Conservation (phyloP, 2,329 filamentous ascomycete species). For the Ilyonectria sp. region DNA sequence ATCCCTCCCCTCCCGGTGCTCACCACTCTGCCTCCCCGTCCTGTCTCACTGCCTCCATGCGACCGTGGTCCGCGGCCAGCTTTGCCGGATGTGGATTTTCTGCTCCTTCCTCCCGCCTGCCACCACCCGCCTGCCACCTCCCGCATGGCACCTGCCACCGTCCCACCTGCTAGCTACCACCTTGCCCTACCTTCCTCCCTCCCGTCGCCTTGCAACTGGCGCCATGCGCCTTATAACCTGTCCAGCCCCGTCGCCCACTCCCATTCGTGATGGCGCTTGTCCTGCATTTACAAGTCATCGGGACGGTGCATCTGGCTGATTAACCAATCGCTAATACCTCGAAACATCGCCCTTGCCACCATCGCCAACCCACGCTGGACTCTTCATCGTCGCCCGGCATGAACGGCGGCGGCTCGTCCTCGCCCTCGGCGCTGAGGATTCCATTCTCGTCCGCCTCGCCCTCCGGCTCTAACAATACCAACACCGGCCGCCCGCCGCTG, state of each 20-base stretch:
- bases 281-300: slow-evolving; percentile 18
- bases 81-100: slow-evolving; percentile 17
- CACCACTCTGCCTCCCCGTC: not conserved
- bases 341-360: not conserved
- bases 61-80: slow-evolving; percentile 25
- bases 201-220: not conserved
- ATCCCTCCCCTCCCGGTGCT: not conserved
- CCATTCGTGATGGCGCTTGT: slow-evolving; percentile 25
- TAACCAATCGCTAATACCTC: slow-evolving; percentile 5
- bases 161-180: not conserved
- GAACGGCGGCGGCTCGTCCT: slow-evolving; percentile 20
- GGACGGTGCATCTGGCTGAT: slow-evolving; percentile 9
- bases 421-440: slow-evolving; percentile 25
- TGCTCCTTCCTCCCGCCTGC: not conserved
- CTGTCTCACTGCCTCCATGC: slow-evolving; percentile 26
- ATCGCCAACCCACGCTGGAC: not conserved
- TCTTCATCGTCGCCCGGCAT: slow-evolving; percentile 17
- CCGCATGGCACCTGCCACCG: not conserved
- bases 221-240: slow-evolving; percentile 14
- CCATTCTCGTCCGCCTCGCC: slow-evolving; percentile 47
- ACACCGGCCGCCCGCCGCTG: slow-evolving; percentile 67
- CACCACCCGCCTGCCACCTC: not conserved
- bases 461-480: slow-evolving; percentile 49
- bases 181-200: not conserved
- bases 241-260: slow-evolving; percentile 15